Percentiles rank a stretch among this genome's conserved stretches.
Evolutionary conservation across 371 early-diverging fungal genomes (phyloP).

Genomic region (Rhizomucor miehei): DNA sequence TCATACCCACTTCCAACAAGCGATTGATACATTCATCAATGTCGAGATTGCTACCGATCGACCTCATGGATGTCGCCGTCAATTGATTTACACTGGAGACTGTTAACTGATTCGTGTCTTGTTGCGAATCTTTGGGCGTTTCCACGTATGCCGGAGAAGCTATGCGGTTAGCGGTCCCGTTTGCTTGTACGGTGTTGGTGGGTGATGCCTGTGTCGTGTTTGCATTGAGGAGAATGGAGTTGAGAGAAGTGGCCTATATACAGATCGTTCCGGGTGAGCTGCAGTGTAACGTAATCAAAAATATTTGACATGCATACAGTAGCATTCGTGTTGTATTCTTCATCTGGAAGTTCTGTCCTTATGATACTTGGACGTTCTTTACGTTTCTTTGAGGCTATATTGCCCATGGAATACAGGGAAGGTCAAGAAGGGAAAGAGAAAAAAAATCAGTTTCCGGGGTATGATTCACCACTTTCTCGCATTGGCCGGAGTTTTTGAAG

Average conservation of each 20-base stretch:
- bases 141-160: neutral
- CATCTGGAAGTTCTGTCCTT: conserved; percentile 39
- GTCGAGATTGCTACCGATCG: conserved; percentile 56
- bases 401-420: conserved; percentile 30
- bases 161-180: neutral
- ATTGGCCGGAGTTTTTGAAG: too few species aligned
- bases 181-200: conserved; percentile 3
- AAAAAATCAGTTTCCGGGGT: too few species aligned
- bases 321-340: conserved; percentile 40
- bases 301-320: neutral
- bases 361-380: conserved; percentile 46
- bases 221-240: conserved; percentile 42
- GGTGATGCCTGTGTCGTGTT: conserved; percentile 14
- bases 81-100: conserved; percentile 39
- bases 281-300: neutral
- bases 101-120: conserved; percentile 35
- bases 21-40: conserved; percentile 88
- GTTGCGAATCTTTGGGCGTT: conserved; percentile 6
- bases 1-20: conserved; percentile 73
- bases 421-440: conserved; percentile 4
- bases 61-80: conserved; percentile 43
- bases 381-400: conserved; percentile 38
- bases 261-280: neutral
- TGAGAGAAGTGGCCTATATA: conserved; percentile 31
- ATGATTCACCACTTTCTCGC: too few species aligned